Percentiles rank a stretch among this genome's conserved stretches.
Conservation (phyloP, 164 flowering plant genomes). For the Vitis labrusca region DNA sequence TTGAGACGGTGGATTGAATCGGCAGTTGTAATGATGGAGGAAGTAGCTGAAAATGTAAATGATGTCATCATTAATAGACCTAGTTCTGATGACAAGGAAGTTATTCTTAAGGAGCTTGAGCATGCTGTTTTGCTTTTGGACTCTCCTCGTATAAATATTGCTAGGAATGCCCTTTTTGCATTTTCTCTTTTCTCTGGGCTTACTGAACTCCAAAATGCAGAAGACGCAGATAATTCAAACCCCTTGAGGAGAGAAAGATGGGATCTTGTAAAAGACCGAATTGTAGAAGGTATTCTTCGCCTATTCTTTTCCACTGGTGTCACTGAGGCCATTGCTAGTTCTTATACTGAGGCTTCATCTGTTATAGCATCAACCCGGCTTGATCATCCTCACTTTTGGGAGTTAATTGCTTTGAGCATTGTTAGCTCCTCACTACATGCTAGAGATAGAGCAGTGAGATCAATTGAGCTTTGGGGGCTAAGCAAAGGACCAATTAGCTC, state of each 20-base stretch:
- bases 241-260: conserved; percentile 44
- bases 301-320: conserved; percentile 77
- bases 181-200: conserved; percentile 50
- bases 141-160: conserved; percentile 38
- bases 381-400: conserved; percentile 64
- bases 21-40: conserved; percentile 80
- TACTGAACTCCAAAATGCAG: conserved; percentile 28
- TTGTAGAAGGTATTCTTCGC: conserved; percentile 75
- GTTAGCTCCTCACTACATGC: conserved; percentile 56
- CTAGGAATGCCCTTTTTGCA: conserved; percentile 57
- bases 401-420: conserved; percentile 65
- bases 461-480: conserved; percentile 84
- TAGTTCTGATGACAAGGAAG: conserved; percentile 34
- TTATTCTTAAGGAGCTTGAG: conserved; percentile 32
- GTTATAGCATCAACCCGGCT: conserved; percentile 57
- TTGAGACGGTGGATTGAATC: conserved; percentile 71
- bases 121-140: conserved; percentile 34
- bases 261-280: conserved; percentile 50
- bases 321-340: conserved; percentile 70
- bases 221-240: conserved; percentile 23
- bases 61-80: conserved; percentile 29
- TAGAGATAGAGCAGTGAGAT: conserved; percentile 64
- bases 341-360: conserved; percentile 50
- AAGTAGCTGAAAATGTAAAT: conserved; percentile 73
- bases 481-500: conserved; percentile 80